phyloP scores from a whole-genome alignment of 2,329 filamentous ascomycete genomes.

The Penicillium sp. region DNA sequence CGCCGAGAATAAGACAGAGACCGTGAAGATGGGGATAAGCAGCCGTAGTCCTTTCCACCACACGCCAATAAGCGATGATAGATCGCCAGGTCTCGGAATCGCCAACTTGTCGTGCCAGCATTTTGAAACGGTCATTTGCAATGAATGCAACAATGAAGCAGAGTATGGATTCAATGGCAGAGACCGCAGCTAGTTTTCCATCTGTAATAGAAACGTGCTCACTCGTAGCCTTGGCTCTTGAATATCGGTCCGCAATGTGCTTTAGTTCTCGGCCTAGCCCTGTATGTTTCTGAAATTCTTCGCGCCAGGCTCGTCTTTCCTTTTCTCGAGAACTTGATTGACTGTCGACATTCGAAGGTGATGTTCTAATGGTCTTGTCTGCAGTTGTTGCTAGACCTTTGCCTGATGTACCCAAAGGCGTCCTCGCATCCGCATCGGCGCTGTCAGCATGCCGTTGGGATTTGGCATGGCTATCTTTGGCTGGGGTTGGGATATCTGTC shows the following conservation, averaged over 20 bases:
- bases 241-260: slow-evolving; percentile 39
- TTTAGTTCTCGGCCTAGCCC: slow-evolving; percentile 45
- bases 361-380: slow-evolving; percentile 23
- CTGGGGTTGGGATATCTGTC: slow-evolving; percentile 37
- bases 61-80: slow-evolving; percentile 46
- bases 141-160: slow-evolving; percentile 47
- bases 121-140: slow-evolving; percentile 38
- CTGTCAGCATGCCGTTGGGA: slow-evolving; percentile 39
- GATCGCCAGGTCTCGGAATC: slow-evolving; percentile 44
- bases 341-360: slow-evolving; percentile 25
- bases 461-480: slow-evolving; percentile 37
- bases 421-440: slow-evolving; percentile 37
- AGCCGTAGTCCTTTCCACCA: slow-evolving; percentile 36
- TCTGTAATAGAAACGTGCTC: slow-evolving; percentile 24
- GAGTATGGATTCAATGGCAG: slow-evolving; percentile 43
- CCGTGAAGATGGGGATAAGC: slow-evolving; percentile 40
- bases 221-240: slow-evolving; percentile 22
- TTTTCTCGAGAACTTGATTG: slow-evolving; percentile 23
- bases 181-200: slow-evolving; percentile 36
- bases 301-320: slow-evolving; percentile 41
- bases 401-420: slow-evolving; percentile 27
- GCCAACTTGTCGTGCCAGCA: slow-evolving; percentile 32
- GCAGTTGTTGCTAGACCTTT: slow-evolving; percentile 27
- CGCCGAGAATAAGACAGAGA: slow-evolving; percentile 44
- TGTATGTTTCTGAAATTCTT: slow-evolving; percentile 40